Evolutionary conservation across 164 flowering plant genomes (phyloP).

Genomic region (Vitis labrusca): DNA sequence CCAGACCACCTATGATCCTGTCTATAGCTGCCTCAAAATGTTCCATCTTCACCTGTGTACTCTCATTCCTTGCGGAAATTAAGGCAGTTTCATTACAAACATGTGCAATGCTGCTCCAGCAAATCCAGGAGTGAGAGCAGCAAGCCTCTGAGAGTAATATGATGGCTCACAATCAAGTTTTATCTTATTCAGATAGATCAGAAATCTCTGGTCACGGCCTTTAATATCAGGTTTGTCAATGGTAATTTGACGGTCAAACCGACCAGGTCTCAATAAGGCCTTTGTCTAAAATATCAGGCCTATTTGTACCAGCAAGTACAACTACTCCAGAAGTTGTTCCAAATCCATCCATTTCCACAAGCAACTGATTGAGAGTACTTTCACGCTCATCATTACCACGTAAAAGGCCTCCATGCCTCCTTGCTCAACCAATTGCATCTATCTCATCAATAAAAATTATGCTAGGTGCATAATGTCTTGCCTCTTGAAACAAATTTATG

Average conservation of each 20-base stretch:
- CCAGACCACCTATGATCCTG: slow-evolving; percentile 83
- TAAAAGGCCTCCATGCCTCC: slow-evolving; percentile 75
- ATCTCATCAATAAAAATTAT: slow-evolving; percentile 91
- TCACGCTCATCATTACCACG: slow-evolving; percentile 85
- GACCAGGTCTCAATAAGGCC: slow-evolving; percentile 87
- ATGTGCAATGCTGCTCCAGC: slow-evolving; percentile 95
- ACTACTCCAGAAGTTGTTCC: slow-evolving; percentile 87
- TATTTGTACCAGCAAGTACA: slow-evolving; percentile 91
- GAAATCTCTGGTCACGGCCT: slow-evolving; percentile 79
- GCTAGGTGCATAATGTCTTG: slow-evolving; percentile 88
- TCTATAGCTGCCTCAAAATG: slow-evolving; percentile 91
- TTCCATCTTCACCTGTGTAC: slow-evolving; percentile 51
- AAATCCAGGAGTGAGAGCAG: slow-evolving; percentile 92
- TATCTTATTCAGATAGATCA: slow-evolving; percentile 59
- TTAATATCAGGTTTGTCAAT: slow-evolving; percentile 86
- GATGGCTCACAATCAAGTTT: slow-evolving; percentile 81
- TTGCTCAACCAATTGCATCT: slow-evolving; percentile 92
- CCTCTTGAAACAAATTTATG: slow-evolving; percentile 78
- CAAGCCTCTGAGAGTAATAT: slow-evolving; percentile 74
- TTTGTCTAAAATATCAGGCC: slow-evolving; percentile 88
- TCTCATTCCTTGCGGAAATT: slow-evolving; percentile 77
- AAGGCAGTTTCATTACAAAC: slow-evolving; percentile 91
- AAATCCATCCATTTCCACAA: slow-evolving; percentile 97
- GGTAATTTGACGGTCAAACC: slow-evolving; percentile 82
- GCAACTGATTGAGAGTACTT: slow-evolving; percentile 84